Evolutionary conservation across 2,329 filamentous ascomycete genomes (phyloP), one percentile per base, ranked within the genome.

Genomic region (Septoria petroselini): DNA sequence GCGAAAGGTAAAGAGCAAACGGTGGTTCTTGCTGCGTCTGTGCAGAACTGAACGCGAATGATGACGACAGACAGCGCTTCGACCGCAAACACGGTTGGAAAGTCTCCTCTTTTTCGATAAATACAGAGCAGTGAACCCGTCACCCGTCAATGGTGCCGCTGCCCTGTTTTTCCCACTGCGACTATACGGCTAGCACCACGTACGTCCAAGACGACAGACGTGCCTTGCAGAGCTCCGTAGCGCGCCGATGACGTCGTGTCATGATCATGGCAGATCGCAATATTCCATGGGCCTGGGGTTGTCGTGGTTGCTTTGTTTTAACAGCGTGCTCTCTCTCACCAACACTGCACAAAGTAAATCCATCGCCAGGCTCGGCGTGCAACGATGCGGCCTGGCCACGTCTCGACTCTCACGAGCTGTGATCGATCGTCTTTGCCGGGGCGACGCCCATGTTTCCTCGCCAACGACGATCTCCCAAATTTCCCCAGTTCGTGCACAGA

Each of bases 81-180:
- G 6, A 33, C n/a, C 23, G 23, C 23, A 9, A 27, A 27, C 23
- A 27, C 23, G 23, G 23, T 33, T 33, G 11, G n/a, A n/a, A n/a
- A n/a, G n/a, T 33, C 25, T 42, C 25, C 40, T 42, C 40, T 42
- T 42, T 27, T 12, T 14, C 15, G 37, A 23, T 21, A 30, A 12
- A 33, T 12, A n/a, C 11, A 33, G 5, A 15, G n/a, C n/a, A n/a
- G 23, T 27, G 23, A 27, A 27, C 23, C 23, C 41, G 41, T 43
- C 41, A 34, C 14, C 27, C 41, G 41, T 17, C 33, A 19, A 25
- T n/a, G 14, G 23, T 38, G 31, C 42, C 31, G 4, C 21, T 46
- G 43, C 43, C 43, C 19, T 38, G 43, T 29, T 46, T 46, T 46
- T 6, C n/a, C n/a, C n/a, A n/a, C n/a, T n/a, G n/a, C n/a, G n/a